Conservation (phyloP, 805 yeast genomes). For the Pichia cabralensis region DNA sequence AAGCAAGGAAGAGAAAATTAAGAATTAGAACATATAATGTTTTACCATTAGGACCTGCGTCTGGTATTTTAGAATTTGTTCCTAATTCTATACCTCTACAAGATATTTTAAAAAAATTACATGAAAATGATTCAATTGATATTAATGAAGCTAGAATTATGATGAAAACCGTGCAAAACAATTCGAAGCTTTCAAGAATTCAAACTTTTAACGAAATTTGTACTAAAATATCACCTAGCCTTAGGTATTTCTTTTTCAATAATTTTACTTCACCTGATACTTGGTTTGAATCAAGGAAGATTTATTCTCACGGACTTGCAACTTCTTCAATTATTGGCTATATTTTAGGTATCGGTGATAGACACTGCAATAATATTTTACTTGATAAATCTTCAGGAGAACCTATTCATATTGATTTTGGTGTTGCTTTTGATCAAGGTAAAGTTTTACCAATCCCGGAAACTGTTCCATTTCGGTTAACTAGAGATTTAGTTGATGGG, state of each 20-base stretch:
- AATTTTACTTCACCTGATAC: constrained; percentile 54
- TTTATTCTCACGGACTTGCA: constrained; percentile 72
- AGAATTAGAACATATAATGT: constrained; percentile 79
- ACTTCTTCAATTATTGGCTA: constrained; percentile 80
- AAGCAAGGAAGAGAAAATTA: constrained; percentile 47
- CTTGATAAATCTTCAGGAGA: constrained; percentile 80
- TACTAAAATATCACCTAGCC: constrained; percentile 48
- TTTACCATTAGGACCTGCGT: constrained; percentile 75
- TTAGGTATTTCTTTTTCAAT: constrained; percentile 61
- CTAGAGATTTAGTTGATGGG: constrained; percentile 87
- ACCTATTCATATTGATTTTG: constrained; percentile 91
- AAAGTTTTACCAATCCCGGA: constrained; percentile 78
- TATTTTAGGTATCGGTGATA: constrained; percentile 85
- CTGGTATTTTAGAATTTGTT: constrained; percentile 90
- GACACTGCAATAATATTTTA: constrained; percentile 86
- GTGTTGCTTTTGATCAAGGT: constrained; percentile 96
- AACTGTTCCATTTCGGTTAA: constrained; percentile 83
- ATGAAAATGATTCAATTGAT: constrained; percentile 39
- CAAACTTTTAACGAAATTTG: constrained; percentile 38
- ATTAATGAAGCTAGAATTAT: constrained; percentile 48
- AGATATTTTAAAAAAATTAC: constrained; percentile 60
- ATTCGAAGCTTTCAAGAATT: constrained; percentile 33
- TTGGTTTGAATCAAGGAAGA: constrained; percentile 62
- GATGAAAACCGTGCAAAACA: constrained; percentile 51
- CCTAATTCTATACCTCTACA: constrained; percentile 60